Conservation (phyloP, 2,329 filamentous ascomycete genomes). For the Monilinia polystroma region DNA sequence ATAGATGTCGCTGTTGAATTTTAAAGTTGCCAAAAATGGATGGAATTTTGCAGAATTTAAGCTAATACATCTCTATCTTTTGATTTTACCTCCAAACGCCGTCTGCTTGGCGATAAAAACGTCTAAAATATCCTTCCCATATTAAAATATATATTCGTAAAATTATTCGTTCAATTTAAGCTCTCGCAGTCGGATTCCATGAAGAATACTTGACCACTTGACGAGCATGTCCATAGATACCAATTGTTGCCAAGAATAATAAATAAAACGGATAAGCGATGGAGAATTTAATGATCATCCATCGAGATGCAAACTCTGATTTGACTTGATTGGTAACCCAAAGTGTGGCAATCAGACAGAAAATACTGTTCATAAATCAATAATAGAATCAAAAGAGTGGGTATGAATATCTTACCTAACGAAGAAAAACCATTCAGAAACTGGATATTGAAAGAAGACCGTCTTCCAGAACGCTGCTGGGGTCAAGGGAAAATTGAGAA, state of each 20-base stretch:
- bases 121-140: neutral
- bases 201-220: conserved; percentile 43
- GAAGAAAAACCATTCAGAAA: conserved; percentile 49
- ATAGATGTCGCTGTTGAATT: too few species aligned
- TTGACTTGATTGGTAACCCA: conserved; percentile 48
- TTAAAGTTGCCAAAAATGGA: too few species aligned
- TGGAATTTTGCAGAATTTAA: neutral
- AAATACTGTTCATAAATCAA: conserved; percentile 37
- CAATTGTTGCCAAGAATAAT: conserved; percentile 8
- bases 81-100: neutral
- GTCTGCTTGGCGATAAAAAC: neutral
- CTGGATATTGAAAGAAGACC: conserved; percentile 49
- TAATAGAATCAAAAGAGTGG: neutral
- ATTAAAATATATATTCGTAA: conserved; percentile 2
- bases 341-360: conserved; percentile 47
- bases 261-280: conserved; percentile 48
- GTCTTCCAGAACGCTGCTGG: conserved; percentile 43
- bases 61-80: neutral
- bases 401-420: conserved; percentile 41
- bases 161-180: conserved; percentile 8
- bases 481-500: conserved; percentile 46
- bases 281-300: conserved; percentile 47
- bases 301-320: conserved; percentile 47
- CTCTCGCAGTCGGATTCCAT: conserved; percentile 47
- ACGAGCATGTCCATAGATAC: conserved; percentile 24